A percentile compares a stretch with the other conserved stretches of the same genome.
Evolutionary conservation across 208 protist genomes (phyloP).

Genomic region (Entamoeba moshkovskii): DNA sequence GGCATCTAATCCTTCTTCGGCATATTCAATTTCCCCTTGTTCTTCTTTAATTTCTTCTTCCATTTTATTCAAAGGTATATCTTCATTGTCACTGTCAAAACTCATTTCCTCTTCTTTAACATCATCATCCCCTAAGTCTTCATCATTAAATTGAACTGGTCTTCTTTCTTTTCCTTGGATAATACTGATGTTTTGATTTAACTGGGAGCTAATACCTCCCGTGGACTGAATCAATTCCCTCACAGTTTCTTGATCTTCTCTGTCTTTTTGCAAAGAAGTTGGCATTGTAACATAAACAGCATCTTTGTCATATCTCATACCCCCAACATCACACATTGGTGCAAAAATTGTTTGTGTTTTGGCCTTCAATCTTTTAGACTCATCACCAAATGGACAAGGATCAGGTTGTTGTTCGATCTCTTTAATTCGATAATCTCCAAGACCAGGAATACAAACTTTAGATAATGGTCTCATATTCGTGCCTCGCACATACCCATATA

Average conservation of each 20-base stretch:
- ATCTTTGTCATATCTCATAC: constrained; percentile 89
- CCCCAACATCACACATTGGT: constrained; percentile 88
- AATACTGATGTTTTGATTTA: constrained; percentile 32
- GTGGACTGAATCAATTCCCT: neutral
- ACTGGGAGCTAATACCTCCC: constrained; percentile 40
- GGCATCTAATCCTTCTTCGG: neutral
- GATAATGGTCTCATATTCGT: constrained; percentile 66
- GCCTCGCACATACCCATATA: constrained; percentile 92
- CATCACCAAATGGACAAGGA: constrained; percentile 68
- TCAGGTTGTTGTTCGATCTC: constrained; percentile 69
- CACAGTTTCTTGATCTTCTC: neutral
- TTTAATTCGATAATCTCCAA: constrained; percentile 77
- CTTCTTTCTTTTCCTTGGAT: constrained; percentile 41
- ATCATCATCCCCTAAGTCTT: constrained; percentile 61
- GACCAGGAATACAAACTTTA: constrained; percentile 80
- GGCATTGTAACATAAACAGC: constrained; percentile 77
- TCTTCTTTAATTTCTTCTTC: neutral
- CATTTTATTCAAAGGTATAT: constrained; percentile 3
- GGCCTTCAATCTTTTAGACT: constrained; percentile 62
- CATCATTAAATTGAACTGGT: constrained; percentile 32
- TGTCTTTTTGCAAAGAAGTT: neutral
- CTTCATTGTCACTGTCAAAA: neutral
- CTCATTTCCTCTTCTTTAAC: constrained; percentile 24
- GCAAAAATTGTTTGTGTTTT: constrained; percentile 85
- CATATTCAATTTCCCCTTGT: neutral